Conservation (phyloP, 371 early-diverging fungal species). For the Circinella umbellata region DNA sequence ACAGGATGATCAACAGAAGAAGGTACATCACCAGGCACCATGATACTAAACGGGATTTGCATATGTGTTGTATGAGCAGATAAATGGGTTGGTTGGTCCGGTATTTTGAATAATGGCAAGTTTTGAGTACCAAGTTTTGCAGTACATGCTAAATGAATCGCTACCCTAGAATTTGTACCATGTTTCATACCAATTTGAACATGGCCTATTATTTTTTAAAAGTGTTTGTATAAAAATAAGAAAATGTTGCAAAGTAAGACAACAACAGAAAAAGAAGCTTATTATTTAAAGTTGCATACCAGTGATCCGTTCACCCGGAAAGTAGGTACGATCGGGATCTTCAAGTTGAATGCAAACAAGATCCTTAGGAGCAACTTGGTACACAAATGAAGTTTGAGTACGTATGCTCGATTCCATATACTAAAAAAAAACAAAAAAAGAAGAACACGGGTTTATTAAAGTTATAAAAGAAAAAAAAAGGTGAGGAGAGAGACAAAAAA, state of each 20-base stretch:
- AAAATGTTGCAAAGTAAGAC: not conserved
- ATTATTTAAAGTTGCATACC: slow-evolving; percentile 1
- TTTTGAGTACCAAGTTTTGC: slow-evolving; percentile 12
- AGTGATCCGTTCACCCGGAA: slow-evolving; percentile 26
- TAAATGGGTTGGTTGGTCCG: slow-evolving; percentile 6
- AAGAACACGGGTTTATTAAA: not conserved
- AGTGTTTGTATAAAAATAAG: not conserved
- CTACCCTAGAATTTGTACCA: slow-evolving; percentile 9
- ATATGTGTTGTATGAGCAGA: slow-evolving; percentile 9
- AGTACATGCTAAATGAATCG: slow-evolving; percentile 26
- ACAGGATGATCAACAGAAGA: slow-evolving; percentile 28
- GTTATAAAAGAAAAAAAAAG: no score
- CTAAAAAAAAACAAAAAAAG: not conserved
- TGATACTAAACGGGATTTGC: slow-evolving; percentile 19
- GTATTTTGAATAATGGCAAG: slow-evolving; percentile 25
- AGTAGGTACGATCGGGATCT: slow-evolving; percentile 18
- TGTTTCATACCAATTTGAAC: slow-evolving; percentile 12
- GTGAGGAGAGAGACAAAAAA: no score
- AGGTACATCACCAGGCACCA: slow-evolving; percentile 28
- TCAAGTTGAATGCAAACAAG: slow-evolving; percentile 22
- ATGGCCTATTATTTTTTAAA: slow-evolving; percentile 7
- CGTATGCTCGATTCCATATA: slow-evolving; percentile 13
- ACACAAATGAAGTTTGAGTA: slow-evolving; percentile 20
- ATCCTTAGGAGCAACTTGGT: slow-evolving; percentile 14
- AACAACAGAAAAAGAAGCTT: not conserved